phyloP scores from a whole-genome alignment of 2,329 filamentous ascomycete genomes.

The Neopestalotiopsis sp. region DNA sequence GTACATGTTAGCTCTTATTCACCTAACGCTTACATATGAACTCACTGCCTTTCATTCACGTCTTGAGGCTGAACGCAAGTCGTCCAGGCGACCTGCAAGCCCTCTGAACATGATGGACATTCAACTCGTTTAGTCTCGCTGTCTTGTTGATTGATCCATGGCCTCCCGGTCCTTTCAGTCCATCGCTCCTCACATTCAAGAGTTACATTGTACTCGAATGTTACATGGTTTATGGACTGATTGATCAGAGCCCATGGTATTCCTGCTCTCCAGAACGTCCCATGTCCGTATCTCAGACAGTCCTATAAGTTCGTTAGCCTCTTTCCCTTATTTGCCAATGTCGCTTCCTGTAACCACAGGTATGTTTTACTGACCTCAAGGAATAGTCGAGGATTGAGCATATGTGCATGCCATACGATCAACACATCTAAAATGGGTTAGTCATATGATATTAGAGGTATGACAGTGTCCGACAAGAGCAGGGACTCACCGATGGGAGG shows the following conservation, averaged over 20 bases:
- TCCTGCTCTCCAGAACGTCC: conserved; percentile 61
- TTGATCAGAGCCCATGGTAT: conserved; percentile 69
- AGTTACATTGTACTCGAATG: conserved; percentile 57
- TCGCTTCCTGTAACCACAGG: too few relatives aligned
- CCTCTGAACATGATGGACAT: conserved; percentile 58
- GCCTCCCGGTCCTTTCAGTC: conserved; percentile 46
- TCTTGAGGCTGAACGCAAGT: conserved; percentile 44
- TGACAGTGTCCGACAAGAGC: conserved; percentile 21
- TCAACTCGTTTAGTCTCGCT: conserved; percentile 38
- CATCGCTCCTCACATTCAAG: conserved; percentile 52
- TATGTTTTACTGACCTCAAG: not conserved
- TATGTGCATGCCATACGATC: conserved; percentile 78
- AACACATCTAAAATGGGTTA: conserved; percentile 61
- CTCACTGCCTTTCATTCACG: conserved; percentile 35
- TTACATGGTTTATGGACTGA: conserved; percentile 55
- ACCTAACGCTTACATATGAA: too few relatives aligned
- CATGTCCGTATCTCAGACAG: conserved; percentile 60
- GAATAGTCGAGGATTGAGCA: conserved; percentile 73
- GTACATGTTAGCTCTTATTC: too few relatives aligned
- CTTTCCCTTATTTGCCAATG: not conserved
- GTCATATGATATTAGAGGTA: conserved; percentile 7
- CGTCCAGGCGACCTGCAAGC: conserved; percentile 61
- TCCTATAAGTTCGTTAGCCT: conserved; percentile 58
- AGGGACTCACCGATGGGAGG: conserved; percentile 58
- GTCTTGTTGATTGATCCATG: conserved; percentile 65